A percentile compares a stretch with the other conserved stretches of the same genome.
These are phyloP conservation scores for Pluteus cervinus DNA, from an alignment of 768 basidiomycete species.

Conservation along the genomic window DNA sequence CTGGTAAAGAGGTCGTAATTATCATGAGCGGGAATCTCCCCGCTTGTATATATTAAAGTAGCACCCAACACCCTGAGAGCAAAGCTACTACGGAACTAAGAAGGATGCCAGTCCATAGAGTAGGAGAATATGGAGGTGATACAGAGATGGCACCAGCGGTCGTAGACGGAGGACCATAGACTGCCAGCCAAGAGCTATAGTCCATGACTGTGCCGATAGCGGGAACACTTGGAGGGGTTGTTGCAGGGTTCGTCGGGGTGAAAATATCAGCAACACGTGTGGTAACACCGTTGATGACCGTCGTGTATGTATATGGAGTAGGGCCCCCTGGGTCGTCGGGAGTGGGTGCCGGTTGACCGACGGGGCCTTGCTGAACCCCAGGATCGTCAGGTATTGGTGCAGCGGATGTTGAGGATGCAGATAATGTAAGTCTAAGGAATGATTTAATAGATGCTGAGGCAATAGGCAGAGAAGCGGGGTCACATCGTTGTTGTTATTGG, in stretches of 20 bases:
- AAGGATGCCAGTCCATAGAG: no score
- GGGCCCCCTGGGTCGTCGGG: slow-evolving; percentile 35
- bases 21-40: no score
- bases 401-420: slow-evolving; percentile 11
- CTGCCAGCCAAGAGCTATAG: slow-evolving; percentile 24
- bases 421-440: slow-evolving; percentile 6
- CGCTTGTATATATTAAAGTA: no score
- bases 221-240: slow-evolving; percentile 14
- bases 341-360: slow-evolving; percentile 44
- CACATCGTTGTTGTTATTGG: slow-evolving; percentile 40
- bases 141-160: slow-evolving; percentile 1
- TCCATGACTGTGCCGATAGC: slow-evolving; percentile 32
- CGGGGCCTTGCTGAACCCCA: slow-evolving; percentile 40
- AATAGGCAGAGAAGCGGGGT: slow-evolving; percentile 10
- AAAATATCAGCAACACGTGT: slow-evolving; percentile 28
- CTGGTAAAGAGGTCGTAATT: no score
- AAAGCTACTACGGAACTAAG: no score
- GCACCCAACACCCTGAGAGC: no score
- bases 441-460: not conserved
- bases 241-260: slow-evolving; percentile 32
- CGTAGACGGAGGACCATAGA: slow-evolving; percentile 21
- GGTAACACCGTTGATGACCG: slow-evolving; percentile 32
- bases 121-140: not conserved
- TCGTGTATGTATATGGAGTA: slow-evolving; percentile 47
- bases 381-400: slow-evolving; percentile 16